phyloP scores from a whole-genome alignment of 208 protist species.

The Trypanosoma melophagium region DNA sequence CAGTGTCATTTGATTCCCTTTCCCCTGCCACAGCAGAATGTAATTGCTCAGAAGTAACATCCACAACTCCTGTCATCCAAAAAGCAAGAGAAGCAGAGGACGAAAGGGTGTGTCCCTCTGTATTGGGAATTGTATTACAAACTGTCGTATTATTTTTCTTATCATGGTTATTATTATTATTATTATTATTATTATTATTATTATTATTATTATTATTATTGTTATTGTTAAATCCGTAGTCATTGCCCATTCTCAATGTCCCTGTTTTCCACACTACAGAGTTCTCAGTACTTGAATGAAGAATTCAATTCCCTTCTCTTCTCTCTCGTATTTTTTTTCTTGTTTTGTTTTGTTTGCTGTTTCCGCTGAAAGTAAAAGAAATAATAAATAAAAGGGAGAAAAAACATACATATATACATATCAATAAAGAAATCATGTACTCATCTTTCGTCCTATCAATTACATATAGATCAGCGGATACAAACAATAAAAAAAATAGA shows the following conservation, averaged over 20 bases:
- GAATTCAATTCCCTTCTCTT: neutral
- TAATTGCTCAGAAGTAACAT: neutral
- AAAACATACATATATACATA: too few relatives aligned
- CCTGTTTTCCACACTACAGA: too few relatives aligned
- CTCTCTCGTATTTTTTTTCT: slow-evolving; percentile 6
- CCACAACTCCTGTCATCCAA: slow-evolving; percentile 15
- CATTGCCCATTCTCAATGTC: too few relatives aligned
- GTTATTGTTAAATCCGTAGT: too few relatives aligned
- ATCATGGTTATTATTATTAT: neutral
- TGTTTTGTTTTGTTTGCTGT: too few relatives aligned
- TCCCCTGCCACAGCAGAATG: neutral
- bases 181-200: slow-evolving; percentile 1
- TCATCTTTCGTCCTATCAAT: too few relatives aligned
- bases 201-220: too few relatives aligned
- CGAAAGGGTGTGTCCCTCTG: neutral
- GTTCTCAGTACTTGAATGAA: too few relatives aligned
- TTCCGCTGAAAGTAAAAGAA: neutral
- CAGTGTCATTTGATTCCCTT: neutral
- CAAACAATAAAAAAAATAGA: slow-evolving; percentile 8
- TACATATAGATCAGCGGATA: too few relatives aligned
- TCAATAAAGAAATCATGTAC: too few relatives aligned
- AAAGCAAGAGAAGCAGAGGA: slow-evolving; percentile 12
- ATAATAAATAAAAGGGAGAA: too few relatives aligned
- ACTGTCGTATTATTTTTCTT: neutral
- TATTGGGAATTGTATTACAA: neutral